Evolutionary conservation across 257 asterid genomes (phyloP), one percentile per base, ranked within the genome.

Genomic region (Voacanga thouarsii): DNA sequence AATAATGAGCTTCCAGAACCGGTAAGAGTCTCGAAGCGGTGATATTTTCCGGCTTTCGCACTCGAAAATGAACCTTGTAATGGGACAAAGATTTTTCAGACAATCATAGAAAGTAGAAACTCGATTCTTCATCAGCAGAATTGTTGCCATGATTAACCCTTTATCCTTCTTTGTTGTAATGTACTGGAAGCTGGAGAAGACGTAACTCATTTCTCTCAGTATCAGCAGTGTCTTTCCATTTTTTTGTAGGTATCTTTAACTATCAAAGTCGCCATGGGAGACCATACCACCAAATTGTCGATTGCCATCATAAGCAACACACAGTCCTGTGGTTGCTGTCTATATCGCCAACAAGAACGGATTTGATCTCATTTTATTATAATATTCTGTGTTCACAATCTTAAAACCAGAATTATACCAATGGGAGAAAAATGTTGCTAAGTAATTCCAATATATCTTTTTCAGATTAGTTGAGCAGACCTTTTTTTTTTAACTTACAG

Each of bases 331-430:
- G 78, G 5, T 23, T 74, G 12, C 53, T 23, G 56, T 74, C 78
- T 56, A 57, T 37, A 74, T 74, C 78, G 21, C 56, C 69, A 74
- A 39, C 69, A 56, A 57, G 14, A 74, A 74, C 7, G 78, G 41
- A n/a, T 41, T 39, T 37, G 24, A 15, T 72, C 61, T 71, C 21
- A 72, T 51, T 5, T 4, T 49, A n/a, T n/a, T n/a, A n/a, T n/a
- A n/a, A n/a, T n/a, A n/a, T n/a, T n/a, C 24, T 72, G 16, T 72
- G 41, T 6, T 47, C 45, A 0, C 44, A 26, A 51, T 30, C 16
- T 71, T 71, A 49, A 30, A 71, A 12, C 39, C n/a, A 33, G 37
- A 33, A 33, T 33, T 33, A 1, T 1, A 33, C 37, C 37, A 33
- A 33, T 33, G 37, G 2, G 2, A 33, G 37, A 33, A 33, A 1